A percentile compares a stretch with the other conserved stretches of the same genome.
These are phyloP conservation scores for Penicillium sp. DNA, from an alignment of 2,329 filamentous ascomycete species.

Conservation along the genomic window DNA sequence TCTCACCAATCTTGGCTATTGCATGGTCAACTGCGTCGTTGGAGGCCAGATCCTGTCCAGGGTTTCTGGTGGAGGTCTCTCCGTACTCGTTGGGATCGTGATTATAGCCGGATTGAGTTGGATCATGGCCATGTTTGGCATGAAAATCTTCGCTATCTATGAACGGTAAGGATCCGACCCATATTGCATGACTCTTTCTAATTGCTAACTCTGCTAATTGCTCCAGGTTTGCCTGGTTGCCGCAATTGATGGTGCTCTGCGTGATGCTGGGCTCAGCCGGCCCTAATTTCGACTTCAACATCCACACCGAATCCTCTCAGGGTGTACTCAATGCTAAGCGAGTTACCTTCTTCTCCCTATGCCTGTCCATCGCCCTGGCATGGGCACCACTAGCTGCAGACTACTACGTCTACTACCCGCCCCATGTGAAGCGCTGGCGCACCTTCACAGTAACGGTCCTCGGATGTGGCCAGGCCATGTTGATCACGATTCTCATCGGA, in stretches of 20 bases:
- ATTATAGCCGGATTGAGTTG: slow-evolving; percentile 35
- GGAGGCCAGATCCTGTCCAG: slow-evolving; percentile 44
- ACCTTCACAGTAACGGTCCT: slow-evolving; percentile 38
- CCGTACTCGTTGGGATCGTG: slow-evolving; percentile 38
- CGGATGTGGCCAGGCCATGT: slow-evolving; percentile 32
- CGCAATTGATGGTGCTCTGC: slow-evolving; percentile 40
- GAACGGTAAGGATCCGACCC: slow-evolving; percentile 31
- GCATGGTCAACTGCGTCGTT: slow-evolving; percentile 42
- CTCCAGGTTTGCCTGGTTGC: slow-evolving; percentile 38
- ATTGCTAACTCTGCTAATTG: no score
- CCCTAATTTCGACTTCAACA: slow-evolving; percentile 33
- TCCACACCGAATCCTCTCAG: slow-evolving; percentile 25
- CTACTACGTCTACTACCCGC: slow-evolving; percentile 44
- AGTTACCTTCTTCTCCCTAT: slow-evolving; percentile 36
- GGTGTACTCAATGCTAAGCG: slow-evolving; percentile 34
- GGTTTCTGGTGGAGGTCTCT: slow-evolving; percentile 36
- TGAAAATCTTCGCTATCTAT: slow-evolving; percentile 42
- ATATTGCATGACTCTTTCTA: not conserved
- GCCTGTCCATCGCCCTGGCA: slow-evolving; percentile 33
- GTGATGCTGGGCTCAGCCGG: slow-evolving; percentile 41
- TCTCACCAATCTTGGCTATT: slow-evolving; percentile 41
- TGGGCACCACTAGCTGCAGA: slow-evolving; percentile 38
- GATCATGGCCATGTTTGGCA: slow-evolving; percentile 38
- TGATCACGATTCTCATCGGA: slow-evolving; percentile 38
- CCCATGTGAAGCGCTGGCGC: slow-evolving; percentile 32